Evolutionary conservation across 225 moss, liverwort and hornwort genomes (phyloP), one percentile per base, ranked within the genome.

Genomic region (Sphagnum tenellum): DNA sequence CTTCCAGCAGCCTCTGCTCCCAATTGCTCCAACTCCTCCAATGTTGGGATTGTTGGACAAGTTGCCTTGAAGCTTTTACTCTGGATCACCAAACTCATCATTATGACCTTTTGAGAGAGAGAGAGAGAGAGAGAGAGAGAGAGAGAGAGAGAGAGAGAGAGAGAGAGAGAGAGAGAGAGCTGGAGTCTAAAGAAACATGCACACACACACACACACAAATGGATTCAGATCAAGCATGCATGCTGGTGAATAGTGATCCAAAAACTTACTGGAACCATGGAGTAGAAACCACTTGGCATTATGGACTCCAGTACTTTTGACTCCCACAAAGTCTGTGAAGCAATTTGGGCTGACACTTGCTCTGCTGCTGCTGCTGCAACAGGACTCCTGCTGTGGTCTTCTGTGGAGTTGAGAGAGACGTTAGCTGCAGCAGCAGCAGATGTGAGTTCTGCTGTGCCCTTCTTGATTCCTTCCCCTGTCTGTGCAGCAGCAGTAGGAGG

Each of bases 221-320:
- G 29, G 29, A 29, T 29, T 29, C 29, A 1, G 0, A 29, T 29
- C 29, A 29, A 29, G 29, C 29, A 29, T 29, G 29, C 29, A 29
- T 29, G 29, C 29, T 29, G 29, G 29, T 29, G 29, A 29, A 29
- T 1, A 1, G 1, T 29, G 29, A 29, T 29, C 64, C 66, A 67
- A 5, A 47, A 69, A 88, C 89, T 77, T 86, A 96, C 95, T 74
- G 92, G 95, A 59, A 96, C 82, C 64, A 92, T 81, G 73, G 92
- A 89, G 77, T 96, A 96, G 73, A 96, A 96, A 9, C 95, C 95
- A 79, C 88, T 79, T 62, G 95, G 92, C 64, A 96, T 79, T 71
- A 82, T 81, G 51, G 81, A 88, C 64, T 92, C 92, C 65, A 96
- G 67, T 61, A 78, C 71, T 81, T 92, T 92, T 50, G 71, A 76